phyloP scores from a whole-genome alignment of 306 rosid species.

The Cucurbita maxima region DNA sequence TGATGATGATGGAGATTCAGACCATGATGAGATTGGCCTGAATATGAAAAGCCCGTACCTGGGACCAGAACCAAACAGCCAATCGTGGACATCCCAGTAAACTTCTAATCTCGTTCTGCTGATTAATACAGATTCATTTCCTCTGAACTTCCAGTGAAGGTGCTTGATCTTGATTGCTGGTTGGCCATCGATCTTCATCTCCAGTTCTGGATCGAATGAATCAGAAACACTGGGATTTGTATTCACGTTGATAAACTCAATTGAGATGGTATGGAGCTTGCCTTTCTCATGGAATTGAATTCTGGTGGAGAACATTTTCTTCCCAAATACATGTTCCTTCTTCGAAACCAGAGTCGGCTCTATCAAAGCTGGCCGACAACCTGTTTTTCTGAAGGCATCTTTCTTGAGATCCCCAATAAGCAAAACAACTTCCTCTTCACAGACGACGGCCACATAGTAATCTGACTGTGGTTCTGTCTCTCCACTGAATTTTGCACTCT shows the following conservation, averaged over 20 bases:
- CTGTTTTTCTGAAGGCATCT: conserved; percentile 52
- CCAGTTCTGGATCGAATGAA: conserved; percentile 70
- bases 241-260: conserved; percentile 41
- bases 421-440: conserved; percentile 54
- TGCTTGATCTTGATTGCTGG: conserved; percentile 57
- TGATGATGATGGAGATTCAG: conserved; percentile 8
- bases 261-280: conserved; percentile 44
- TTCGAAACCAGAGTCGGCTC: conserved; percentile 59
- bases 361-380: conserved; percentile 51
- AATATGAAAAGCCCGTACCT: conserved; percentile 72
- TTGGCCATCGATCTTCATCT: conserved; percentile 70
- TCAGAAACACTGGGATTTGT: conserved; percentile 5
- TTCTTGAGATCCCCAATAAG: conserved; percentile 68
- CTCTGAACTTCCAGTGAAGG: conserved; percentile 95
- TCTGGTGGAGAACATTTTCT: conserved; percentile 46
- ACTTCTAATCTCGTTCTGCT: conserved; percentile 54
- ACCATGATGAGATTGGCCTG: conserved; percentile 34
- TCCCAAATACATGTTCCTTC: conserved; percentile 67
- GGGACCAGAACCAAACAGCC: conserved; percentile 70
- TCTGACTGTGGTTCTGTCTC: conserved; percentile 63
- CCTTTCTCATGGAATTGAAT: conserved; percentile 47
- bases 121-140: conserved; percentile 46
- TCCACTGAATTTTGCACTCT: conserved; percentile 58
- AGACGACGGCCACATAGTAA: conserved; percentile 62
- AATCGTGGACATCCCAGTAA: conserved; percentile 90